Base-by-base conservation (phyloP, 1,284 basidiomycete genomes). In the Ustilago cynodontis region DNA sequence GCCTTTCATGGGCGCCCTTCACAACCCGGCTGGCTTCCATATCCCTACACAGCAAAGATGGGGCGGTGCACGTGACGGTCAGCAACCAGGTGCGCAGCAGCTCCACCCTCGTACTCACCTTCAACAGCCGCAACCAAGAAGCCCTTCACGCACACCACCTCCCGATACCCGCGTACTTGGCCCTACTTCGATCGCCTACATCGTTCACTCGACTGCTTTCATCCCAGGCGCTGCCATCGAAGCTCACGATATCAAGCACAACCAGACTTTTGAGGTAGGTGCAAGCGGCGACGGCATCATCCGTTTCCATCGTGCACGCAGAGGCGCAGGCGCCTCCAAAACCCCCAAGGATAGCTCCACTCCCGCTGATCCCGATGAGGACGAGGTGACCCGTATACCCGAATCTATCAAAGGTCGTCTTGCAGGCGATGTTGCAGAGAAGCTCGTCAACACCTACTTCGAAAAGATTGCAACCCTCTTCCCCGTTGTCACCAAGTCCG, bases 391-490 rank as follows among this genome's bases (percentile, higher is more conserved):
- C 9, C 71, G 79, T 33, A 69, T 75, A 11, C 74, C 77, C 13
- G 75, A 78, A 33, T 70, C 78, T 9, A 71, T 79, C 64, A 79
- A 78, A 16, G 71, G 71, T 58, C 73, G 80, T 49, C 70, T 82
- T 29, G 79, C 77, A 16, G 78, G 73, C 58, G 82, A 82, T 53
- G 83, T 82, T 47, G 77, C 74, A 55, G 92, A 95, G 81, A 89
- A 90, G 62, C 90, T 97, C 61, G 89, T 96, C 83, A 98, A 98
- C 87, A 90, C 91, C 22, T 98, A 95, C 88, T 98, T 98, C 86
- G 89, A 90, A 22, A 91, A 94, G 47, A 89, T 96, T 56, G 90
- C 92, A 1, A 93, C 92, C n/a, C 88, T 94, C 53, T 90, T 96
- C 69, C 95, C 95, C 22, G 89, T 98, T 77, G 90, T 98, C 66